Base-by-base conservation (phyloP, 352 stramenopile genomes). In the Blastocystis sp. region DNA sequence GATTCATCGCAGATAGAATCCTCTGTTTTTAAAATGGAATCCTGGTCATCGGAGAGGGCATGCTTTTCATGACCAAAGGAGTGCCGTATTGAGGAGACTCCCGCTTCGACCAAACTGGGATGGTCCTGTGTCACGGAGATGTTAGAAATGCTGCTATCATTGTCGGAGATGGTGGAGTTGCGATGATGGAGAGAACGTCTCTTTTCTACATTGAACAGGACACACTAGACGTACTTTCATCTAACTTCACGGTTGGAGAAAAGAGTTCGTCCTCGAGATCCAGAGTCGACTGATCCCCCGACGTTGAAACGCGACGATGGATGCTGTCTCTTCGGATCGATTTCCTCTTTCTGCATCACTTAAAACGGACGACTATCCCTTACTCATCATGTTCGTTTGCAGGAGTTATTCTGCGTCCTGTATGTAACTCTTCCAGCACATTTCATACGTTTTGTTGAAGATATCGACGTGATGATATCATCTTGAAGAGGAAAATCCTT, bases 231-330 rank as follows among this genome's bases (percentile, higher is more conserved):
- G 4, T 36, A 81, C 69, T 81, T 48, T 81, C 69, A 11, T 29
- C 48, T 18, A 81, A 21, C 24, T 81, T 81, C 18, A 81, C 49
- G 24, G 69, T 44, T 1, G 69, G 69, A 46, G 69, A 64, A 61
- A 81, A 81, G 24, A 81, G 36, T 40, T 81, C 69, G 38, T 81
- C 69, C 48, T 81, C 69, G 16, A 81, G 38, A 81, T 81, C 69
- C 21, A 81, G 51, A 63, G 69, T 81, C 11, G 69, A 63, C 32
- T 81, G 69, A 46, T 81, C 69, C 14, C 40, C 69, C 4, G 69
- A 81, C 6, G 69, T 81, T 32, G 69, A 81, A 63, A 81, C 69
- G 32, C 69, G 27, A 6, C 69, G 9, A 49, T 81, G 69, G 48
- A 81, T 61, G 34, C 69, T 81, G 36, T 81, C 69, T 46, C 53